Evolutionary conservation across 2,329 filamentous ascomycete species (phyloP), one percentile per base, ranked within the genome.

Genomic region (Colletotrichum noveboracense): DNA sequence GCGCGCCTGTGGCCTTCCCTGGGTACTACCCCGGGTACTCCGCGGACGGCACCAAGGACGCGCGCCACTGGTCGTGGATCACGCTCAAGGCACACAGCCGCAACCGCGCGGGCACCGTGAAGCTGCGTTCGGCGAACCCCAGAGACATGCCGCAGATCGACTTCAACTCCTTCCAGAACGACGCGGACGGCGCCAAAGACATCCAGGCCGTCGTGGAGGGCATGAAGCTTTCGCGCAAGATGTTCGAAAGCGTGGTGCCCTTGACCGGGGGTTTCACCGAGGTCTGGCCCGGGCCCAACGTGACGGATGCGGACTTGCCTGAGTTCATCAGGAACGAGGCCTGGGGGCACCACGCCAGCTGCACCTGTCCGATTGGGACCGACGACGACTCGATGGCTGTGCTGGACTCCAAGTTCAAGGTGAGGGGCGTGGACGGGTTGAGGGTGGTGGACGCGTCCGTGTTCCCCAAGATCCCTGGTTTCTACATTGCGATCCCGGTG

Each of bases 371-470:
- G 0, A 92, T 93, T 77, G 91, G 91, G 2, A 83, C 84, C 1
- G 87, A 88, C 32, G 84, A 84, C 14, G 89, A 93, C 79, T 81
- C 82, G 1, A 86, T 86, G 79, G 90, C 90, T 10, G 90, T 92
- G 4, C 80, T 93, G 66, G 89, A 93, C 79, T 85, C 85, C 0
- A 83, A 88, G 67, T 91, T 92, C 80, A 85, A 86, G 24, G 91
- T 93, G 5, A 84, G 88, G 21, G 90, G 90, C 2, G 87, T 91
- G 0, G 81, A 85, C 2, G 87, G 87, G 0, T 82, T 93, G 66
- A 84, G 91, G 6, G 91, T 92, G 7, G 91, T 93, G 3, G 91
- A 93, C 83, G 91, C 89, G 0, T 88, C 86, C n/a, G 84, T 88
- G 7, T 92, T 90, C 74, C 89, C 90, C 4, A 85, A 85, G 71